Percentiles rank a stretch among this genome's conserved stretches.
These are phyloP conservation scores for Brassica rapa DNA, from an alignment of 345 rosid genomes.

Conservation along the genomic window DNA sequence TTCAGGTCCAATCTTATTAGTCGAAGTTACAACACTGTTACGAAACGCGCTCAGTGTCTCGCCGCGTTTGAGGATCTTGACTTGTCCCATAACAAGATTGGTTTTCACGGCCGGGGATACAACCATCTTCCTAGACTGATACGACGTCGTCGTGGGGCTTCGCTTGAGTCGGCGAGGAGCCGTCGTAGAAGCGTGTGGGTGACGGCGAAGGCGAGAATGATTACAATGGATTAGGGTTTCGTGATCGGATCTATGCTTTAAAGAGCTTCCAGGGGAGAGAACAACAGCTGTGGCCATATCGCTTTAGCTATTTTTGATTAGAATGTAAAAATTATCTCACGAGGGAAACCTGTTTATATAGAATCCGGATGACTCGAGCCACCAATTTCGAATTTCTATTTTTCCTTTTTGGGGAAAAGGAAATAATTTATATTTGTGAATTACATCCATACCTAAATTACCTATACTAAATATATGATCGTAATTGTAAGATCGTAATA, in stretches of 20 bases:
- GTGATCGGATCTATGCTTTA: constrained; percentile 21
- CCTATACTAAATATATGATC: no score
- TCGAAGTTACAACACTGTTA: constrained; percentile 39
- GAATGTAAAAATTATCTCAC: neutral
- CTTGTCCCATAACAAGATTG: constrained; percentile 56
- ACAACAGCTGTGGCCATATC: constrained; percentile 40
- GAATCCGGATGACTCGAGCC: constrained; percentile 7
- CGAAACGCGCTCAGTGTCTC: constrained; percentile 37
- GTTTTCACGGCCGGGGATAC: constrained; percentile 38
- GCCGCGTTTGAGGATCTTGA: constrained; percentile 51
- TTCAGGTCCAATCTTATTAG: constrained; percentile 55
- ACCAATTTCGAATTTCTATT: neutral
- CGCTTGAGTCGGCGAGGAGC: constrained; percentile 43
- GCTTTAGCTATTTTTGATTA: neutral
- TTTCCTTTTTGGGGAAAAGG: neutral
- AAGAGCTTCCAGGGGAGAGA: constrained; percentile 26
- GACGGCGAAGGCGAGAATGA: constrained; percentile 19
- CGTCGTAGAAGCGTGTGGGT: constrained; percentile 11
- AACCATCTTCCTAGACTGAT: constrained; percentile 27
- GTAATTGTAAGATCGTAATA: no score
- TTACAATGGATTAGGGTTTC: constrained; percentile 29
- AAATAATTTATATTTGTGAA: neutral
- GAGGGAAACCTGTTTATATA: neutral
- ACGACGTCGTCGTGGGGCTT: constrained; percentile 23
- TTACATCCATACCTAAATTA: neutral